A percentile compares a stretch with the other conserved stretches of the same genome.
Conservation (phyloP, 106 monocot genomes). For the Dioscorea zingiberensis region DNA sequence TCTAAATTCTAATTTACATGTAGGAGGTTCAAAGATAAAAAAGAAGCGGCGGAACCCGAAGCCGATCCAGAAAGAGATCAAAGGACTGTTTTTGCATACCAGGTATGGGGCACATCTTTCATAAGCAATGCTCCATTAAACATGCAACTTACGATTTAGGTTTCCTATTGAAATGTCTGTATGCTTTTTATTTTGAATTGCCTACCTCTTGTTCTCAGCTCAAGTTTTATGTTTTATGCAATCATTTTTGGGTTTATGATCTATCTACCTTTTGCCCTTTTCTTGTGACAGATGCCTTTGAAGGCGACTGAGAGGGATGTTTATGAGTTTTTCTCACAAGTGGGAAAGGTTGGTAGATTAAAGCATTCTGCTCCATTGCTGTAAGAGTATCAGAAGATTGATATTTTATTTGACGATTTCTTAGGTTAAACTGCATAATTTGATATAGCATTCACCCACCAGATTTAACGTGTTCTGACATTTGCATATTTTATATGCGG, state of each 20-base stretch:
- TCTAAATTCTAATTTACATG: neutral
- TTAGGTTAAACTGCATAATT: constrained; percentile 37
- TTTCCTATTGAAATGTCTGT: too few species aligned
- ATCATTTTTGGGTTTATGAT: neutral
- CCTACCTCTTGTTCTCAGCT: too few species aligned
- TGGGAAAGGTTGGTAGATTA: constrained; percentile 55
- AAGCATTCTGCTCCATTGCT: constrained; percentile 7
- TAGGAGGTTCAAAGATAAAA: constrained; percentile 62
- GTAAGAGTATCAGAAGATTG: constrained; percentile 17
- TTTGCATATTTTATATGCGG: constrained; percentile 34
- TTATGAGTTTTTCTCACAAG: constrained; percentile 83
- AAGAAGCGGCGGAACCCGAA: constrained; percentile 55
- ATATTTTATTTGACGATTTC: constrained; percentile 23
- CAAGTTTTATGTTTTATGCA: neutral
- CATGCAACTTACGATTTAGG: too few species aligned
- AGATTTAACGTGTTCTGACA: constrained; percentile 34
- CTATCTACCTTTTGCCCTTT: neutral
- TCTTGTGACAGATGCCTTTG: constrained; percentile 46
- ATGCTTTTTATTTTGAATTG: too few species aligned
- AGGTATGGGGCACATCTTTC: constrained; percentile 20
- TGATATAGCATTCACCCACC: constrained; percentile 27
- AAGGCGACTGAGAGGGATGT: constrained; percentile 82
- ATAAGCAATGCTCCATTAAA: too few species aligned
- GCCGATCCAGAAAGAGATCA: constrained; percentile 90
- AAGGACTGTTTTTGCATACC: constrained; percentile 88